Conservation (phyloP, 176 grass and related monocot genomes). For the Microstegium vimineum region DNA sequence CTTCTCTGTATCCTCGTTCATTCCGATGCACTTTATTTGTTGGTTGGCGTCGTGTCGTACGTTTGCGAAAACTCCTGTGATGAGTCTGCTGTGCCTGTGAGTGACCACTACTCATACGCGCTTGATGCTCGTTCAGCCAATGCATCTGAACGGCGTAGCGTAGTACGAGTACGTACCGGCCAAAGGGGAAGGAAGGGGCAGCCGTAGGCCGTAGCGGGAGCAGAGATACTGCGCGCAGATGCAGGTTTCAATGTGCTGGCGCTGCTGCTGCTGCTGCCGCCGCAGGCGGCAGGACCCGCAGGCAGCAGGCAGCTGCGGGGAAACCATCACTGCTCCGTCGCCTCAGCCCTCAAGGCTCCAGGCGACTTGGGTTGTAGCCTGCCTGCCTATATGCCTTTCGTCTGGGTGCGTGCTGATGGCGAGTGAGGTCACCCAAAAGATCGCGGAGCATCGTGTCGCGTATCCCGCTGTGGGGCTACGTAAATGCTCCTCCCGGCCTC, state of each 20-base stretch:
- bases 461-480: neutral
- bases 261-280: neutral
- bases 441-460: slow-evolving; percentile 1
- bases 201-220: neutral
- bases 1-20: neutral
- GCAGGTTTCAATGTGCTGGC: slow-evolving; percentile 21
- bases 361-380: neutral
- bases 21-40: neutral
- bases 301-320: no score
- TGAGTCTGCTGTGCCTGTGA: no score
- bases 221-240: neutral
- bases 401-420: neutral
- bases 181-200: no score
- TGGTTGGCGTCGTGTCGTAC: neutral
- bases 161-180: neutral
- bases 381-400: no score
- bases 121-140: neutral
- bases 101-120: neutral
- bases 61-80: slow-evolving; percentile 1
- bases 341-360: slow-evolving; percentile 32
- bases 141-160: neutral
- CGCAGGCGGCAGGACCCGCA: no score
- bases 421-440: slow-evolving; percentile 5
- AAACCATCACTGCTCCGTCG: neutral
- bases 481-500: slow-evolving; percentile 7